Evolutionary conservation across 2,329 filamentous ascomycete genomes (phyloP).

Genomic region (Fusarium continuum): DNA sequence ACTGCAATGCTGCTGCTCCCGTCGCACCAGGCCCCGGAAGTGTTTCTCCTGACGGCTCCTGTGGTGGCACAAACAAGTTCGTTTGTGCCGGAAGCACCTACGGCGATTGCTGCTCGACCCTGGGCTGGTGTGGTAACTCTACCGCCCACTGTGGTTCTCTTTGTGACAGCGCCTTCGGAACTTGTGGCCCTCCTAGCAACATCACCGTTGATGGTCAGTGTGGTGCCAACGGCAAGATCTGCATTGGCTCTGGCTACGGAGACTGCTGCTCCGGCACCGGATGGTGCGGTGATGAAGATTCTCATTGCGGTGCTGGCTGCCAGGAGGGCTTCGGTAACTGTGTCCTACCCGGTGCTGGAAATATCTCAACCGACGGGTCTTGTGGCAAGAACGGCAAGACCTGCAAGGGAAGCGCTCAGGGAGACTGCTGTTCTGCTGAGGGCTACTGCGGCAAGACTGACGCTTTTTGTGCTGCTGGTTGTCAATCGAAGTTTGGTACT

Average conservation of each 20-base stretch:
- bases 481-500: not conserved
- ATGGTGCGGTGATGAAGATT: not conserved
- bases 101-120: not conserved
- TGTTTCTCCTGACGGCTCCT: slow-evolving; percentile 3
- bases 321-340: slow-evolving; percentile 1
- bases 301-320: not conserved
- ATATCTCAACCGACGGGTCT: not conserved
- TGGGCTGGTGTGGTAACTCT: slow-evolving; percentile 8
- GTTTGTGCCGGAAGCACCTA: not conserved
- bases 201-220: slow-evolving; percentile 1
- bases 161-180: not conserved
- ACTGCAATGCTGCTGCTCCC: slow-evolving; percentile 9
- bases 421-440: not conserved
- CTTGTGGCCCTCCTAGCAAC: not conserved
- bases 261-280: not conserved
- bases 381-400: slow-evolving; percentile 6
- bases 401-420: not conserved
- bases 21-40: not conserved
- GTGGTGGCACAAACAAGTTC: slow-evolving; percentile 8
- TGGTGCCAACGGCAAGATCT: slow-evolving; percentile 2
- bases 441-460: slow-evolving; percentile 2
- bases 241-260: not conserved
- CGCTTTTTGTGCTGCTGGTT: not conserved
- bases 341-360: not conserved
- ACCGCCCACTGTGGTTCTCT: slow-evolving; percentile 3